These are phyloP conservation scores for Metschnikowia orientalis DNA, from an alignment of 805 yeast species.

Conservation along the genomic window DNA sequence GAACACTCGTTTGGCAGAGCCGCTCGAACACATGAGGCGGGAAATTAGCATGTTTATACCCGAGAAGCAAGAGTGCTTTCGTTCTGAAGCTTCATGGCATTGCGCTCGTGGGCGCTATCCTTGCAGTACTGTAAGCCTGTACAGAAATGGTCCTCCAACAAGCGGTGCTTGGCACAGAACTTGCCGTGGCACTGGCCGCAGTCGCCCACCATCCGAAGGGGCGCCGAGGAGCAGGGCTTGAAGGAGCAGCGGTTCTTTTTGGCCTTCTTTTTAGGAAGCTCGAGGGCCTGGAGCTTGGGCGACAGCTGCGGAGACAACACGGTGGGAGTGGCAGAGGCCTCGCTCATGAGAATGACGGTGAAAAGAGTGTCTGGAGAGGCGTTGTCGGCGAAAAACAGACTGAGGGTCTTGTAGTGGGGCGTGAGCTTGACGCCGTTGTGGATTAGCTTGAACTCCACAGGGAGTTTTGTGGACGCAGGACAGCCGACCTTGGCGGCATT, in stretches of 20 bases:
- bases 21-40: too few relatives aligned
- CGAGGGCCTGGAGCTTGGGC: constrained; percentile 13
- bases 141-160: constrained; percentile 81
- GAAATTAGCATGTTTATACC: too few relatives aligned
- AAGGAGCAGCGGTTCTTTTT: constrained; percentile 51
- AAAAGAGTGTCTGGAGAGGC: constrained; percentile 15
- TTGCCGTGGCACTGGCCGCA: constrained; percentile 81
- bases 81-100: constrained; percentile 75
- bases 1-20: too few relatives aligned
- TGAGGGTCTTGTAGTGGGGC: constrained; percentile 24
- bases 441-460: constrained; percentile 37
- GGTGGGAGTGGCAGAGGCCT: constrained; percentile 23
- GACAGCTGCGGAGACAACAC: constrained; percentile 18
- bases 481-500: constrained; percentile 40
- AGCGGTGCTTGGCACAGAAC: constrained; percentile 81
- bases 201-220: constrained; percentile 70
- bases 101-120: constrained; percentile 76
- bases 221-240: constrained; percentile 57
- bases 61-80: constrained; percentile 71
- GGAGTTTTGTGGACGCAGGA: constrained; percentile 29
- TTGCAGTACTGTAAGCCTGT: constrained; percentile 74
- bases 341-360: constrained; percentile 26
- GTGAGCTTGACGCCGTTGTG: constrained; percentile 36
- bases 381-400: constrained; percentile 13
- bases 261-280: constrained; percentile 22